Base-by-base conservation (phyloP, 2,329 filamentous ascomycete species). In the Ophiobolus disseminans region DNA sequence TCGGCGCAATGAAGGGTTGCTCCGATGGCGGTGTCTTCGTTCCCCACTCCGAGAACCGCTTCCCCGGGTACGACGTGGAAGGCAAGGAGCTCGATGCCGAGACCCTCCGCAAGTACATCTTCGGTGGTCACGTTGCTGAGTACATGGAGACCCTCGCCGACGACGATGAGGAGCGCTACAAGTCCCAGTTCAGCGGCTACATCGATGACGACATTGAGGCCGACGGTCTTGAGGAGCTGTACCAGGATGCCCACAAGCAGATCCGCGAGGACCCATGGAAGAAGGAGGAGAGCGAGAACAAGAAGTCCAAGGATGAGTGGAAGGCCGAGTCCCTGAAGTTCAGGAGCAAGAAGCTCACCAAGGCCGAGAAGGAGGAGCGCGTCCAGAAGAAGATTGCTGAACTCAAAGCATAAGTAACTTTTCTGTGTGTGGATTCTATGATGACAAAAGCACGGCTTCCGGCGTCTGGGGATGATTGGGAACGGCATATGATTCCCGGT, bases 141-240 rank as follows among this genome's bases (percentile, higher is more conserved):
- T 99, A 99, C 88, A 99, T 99, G 94, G 94, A 99, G 88, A 94
- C 89, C 52, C 90, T 99, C 63, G 94, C 94, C 80, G 94, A 99
- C 73, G 94, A 99, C 76, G 94, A 99, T 76, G 94, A 99, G 89
- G 94, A 99, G 87, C 92, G 94, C 77, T 99, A 91, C 90, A 93
- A 93, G 86, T 87, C 86, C 70, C 94, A 99, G 85, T 99, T 99
- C 89, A 83, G 87, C 78, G 88, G 94, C 81, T 99, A 99, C 86
- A 89, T 96, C 68, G 93, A 99, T 64, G 91, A 96, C 75, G 94
- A 96, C 70, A 79, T 99, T 64, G 93, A 97, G 83, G 92, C 94
- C 60, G 94, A 97, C 73, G 91, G 89, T 71, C 86, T 99, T 53
- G 94, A 99, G 90, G 94, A 99, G 74, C 78, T 97, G 68, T 99